Evolutionary conservation across 2,329 filamentous ascomycete genomes (phyloP), one percentile per base, ranked within the genome.

Genomic region (Ophiocordyceps camponoti-floridani): DNA sequence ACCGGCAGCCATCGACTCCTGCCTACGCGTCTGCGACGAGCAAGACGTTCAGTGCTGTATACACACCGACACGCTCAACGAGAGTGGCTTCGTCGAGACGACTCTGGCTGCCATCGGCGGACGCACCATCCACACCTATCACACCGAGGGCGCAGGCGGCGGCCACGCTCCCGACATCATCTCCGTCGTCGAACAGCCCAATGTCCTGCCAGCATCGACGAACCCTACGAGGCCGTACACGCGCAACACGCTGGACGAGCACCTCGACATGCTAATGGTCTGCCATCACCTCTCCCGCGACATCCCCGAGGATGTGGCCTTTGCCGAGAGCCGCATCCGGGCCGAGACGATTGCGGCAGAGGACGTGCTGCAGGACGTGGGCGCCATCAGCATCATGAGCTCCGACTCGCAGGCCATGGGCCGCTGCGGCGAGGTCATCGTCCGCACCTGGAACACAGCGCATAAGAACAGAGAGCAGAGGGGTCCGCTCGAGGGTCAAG

Each of bases 211-310:
- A 0, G 86, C 81, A 5, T 89, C 82, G 42, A 96, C 89, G 0
- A 96, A 94, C 59, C 89, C 89, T 0, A 96, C 89, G 1, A 72
- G 88, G 2, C 89, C 89, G 0, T 95, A 79, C 62, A 96, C 89
- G 2, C 70, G 73, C 51, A 95, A 96, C 66, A 96, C 89, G 0
- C 73, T 96, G 0, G 89, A 95, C 57, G 89, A 96, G 63, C 89
- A 96, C 63, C 75, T 95, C 13, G 89, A 96, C 65, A 96, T 96
- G 89, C 68, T 95, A 42, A 95, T 95, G 89, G 86, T 94, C 35
- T 96, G 89, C 68, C 89, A 96, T 62, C 89, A 96, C 57, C 69
- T 96, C 10, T 87, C 80, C 44, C 85, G 84, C 62, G 80, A 94
- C 62, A 95, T 95, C 47, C 85, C 88, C 47, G 89, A 96, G 65